phyloP scores from a whole-genome alignment of 2,329 filamentous ascomycete genomes.

The Verticillium longisporum region DNA sequence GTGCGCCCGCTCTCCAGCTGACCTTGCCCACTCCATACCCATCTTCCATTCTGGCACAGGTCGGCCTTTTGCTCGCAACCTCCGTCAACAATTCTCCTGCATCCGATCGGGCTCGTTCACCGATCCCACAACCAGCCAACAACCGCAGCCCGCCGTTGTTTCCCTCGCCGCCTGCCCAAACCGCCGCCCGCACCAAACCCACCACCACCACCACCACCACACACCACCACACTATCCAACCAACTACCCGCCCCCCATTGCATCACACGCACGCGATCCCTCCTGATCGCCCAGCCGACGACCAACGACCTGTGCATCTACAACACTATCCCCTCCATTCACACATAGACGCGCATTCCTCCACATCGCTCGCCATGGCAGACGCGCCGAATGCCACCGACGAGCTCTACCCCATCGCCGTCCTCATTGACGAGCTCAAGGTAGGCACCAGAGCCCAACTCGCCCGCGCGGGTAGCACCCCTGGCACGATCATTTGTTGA shows the following conservation, averaged over 20 bases:
- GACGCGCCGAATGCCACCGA: constrained; percentile 86
- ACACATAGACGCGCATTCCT: constrained; percentile 5
- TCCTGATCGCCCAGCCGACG: constrained; percentile 11
- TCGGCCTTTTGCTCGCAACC: not conserved
- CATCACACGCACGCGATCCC: constrained; percentile 21
- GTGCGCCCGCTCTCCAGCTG: not conserved
- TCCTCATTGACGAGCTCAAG: constrained; percentile 99
- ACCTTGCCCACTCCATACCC: not conserved
- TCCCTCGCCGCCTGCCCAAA: not conserved
- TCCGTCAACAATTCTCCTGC: not conserved
- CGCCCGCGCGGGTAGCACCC: not conserved
- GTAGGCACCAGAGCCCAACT: constrained; percentile 41
- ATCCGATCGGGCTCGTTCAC: not conserved
- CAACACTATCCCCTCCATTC: not conserved
- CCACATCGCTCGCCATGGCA: constrained; percentile 62
- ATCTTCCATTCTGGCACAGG: not conserved
- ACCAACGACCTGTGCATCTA: constrained; percentile 1
- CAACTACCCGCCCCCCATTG: constrained; percentile 15
- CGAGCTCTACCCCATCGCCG: constrained; percentile 99
- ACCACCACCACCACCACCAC: constrained; percentile 11
- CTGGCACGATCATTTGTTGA: not conserved
- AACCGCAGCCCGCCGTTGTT: not conserved
- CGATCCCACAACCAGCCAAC: not conserved
- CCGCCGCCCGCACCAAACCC: constrained; percentile 2
- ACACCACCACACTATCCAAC: too few species aligned